A percentile compares a stretch with the other conserved stretches of the same genome.
Conservation (phyloP, 768 basidiomycete genomes). For the Paxillus ammoniavirescens region DNA sequence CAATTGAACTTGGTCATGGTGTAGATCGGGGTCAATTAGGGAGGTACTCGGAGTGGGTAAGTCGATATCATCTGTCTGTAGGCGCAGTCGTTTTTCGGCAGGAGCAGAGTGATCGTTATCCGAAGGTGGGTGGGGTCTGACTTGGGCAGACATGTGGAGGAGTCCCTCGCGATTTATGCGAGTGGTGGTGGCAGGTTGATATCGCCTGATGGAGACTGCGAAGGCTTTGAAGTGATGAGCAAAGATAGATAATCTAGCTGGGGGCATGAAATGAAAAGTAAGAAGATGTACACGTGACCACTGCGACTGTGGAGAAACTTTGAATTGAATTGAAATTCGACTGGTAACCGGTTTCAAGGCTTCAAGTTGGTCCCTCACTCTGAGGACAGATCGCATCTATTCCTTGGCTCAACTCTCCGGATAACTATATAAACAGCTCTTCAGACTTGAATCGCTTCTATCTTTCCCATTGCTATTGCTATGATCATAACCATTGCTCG, state of each 20-base stretch:
- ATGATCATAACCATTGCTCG: slow-evolving; percentile 15
- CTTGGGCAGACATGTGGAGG: slow-evolving; percentile 6
- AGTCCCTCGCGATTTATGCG: too few species aligned
- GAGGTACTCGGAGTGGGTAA: neutral
- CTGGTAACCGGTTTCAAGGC: too few species aligned
- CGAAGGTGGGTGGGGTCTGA: slow-evolving; percentile 6
- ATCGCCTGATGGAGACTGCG: neutral
- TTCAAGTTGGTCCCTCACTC: too few species aligned
- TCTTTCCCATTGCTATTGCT: neutral
- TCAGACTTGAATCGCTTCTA: neutral
- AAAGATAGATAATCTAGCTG: neutral
- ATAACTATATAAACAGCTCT: neutral
- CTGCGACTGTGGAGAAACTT: too few species aligned
- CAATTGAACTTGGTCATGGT: neutral
- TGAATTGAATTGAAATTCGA: too few species aligned
- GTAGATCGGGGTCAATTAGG: neutral
- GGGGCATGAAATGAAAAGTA: too few species aligned
- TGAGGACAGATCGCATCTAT: too few species aligned
- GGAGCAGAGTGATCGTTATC: slow-evolving; percentile 16
- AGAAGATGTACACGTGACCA: too few species aligned
- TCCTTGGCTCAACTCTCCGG: too few species aligned
- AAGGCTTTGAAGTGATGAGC: neutral
- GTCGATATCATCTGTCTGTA: slow-evolving; percentile 9
- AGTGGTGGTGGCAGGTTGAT: neutral
- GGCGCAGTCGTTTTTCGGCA: slow-evolving; percentile 32